Evolutionary conservation across 805 yeast species (phyloP).

Genomic region (Citeromyces matritensis): DNA sequence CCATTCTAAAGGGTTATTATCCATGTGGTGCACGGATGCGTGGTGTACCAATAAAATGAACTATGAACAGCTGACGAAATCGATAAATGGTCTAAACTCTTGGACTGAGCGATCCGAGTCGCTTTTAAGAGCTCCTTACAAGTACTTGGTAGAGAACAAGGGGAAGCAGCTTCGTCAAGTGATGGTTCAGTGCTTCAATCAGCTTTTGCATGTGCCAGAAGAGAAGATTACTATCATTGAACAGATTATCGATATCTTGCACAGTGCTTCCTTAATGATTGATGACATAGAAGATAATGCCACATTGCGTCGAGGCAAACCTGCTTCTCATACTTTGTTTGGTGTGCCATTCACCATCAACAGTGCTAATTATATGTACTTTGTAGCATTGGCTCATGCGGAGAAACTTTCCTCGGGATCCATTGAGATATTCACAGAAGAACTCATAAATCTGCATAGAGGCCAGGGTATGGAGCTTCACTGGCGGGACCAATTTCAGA

Average conservation of each 20-base stretch:
- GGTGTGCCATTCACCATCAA: conserved; percentile 77
- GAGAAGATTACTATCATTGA: conserved; percentile 22
- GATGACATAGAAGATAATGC: conserved; percentile 88
- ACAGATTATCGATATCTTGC: conserved; percentile 40
- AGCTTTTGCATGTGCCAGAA: conserved; percentile 26
- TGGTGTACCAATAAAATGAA: no score
- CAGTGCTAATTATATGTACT: conserved; percentile 72
- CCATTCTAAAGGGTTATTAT: conserved; percentile 12
- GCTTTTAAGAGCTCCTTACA: conserved; percentile 26
- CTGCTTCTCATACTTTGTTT: conserved; percentile 63
- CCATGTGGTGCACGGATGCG: no score
- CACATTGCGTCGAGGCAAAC: conserved; percentile 54
- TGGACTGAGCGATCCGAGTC: conserved; percentile 16
- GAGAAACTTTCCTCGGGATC: conserved; percentile 12
- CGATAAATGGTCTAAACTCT: background rate
- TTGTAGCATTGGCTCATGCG: conserved; percentile 45
- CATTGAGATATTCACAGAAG: conserved; percentile 39
- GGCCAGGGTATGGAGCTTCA: conserved; percentile 86
- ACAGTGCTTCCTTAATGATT: conserved; percentile 51
- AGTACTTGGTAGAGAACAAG: conserved; percentile 28
- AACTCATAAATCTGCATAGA: conserved; percentile 65
- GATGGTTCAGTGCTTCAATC: conserved; percentile 37
- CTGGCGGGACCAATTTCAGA: conserved; percentile 59
- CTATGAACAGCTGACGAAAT: no score
- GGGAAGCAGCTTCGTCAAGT: conserved; percentile 42